Conservation (phyloP, 2,329 filamentous ascomycete species). For the Hypomyces perniciosus region DNA sequence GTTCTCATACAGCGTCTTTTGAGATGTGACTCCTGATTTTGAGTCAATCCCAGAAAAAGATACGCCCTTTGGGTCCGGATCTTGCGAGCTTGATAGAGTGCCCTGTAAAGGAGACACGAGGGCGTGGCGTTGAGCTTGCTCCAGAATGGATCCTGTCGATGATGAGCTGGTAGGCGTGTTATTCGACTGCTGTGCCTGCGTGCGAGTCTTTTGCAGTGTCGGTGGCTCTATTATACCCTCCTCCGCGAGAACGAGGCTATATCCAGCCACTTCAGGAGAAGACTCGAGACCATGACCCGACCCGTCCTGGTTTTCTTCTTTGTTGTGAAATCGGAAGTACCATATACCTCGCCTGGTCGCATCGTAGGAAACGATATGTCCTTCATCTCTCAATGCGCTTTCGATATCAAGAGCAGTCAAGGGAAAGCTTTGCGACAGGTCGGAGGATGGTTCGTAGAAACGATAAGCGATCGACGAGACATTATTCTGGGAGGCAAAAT, state of each 20-base stretch:
- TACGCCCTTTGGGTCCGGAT: conserved; percentile 22
- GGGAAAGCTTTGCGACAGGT: conserved; percentile 39
- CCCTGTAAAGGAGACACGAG: conserved; percentile 11
- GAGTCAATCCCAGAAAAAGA: conserved; percentile 24
- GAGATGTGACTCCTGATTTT: conserved; percentile 19
- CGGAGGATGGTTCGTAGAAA: conserved; percentile 45
- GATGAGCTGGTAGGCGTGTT: conserved; percentile 44
- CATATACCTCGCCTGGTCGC: conserved; percentile 44
- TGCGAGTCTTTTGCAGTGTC: conserved; percentile 41
- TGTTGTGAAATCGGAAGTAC: conserved; percentile 46
- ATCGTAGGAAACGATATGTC: conserved; percentile 50
- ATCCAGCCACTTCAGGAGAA: conserved; percentile 38
- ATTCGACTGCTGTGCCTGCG: conserved; percentile 31
- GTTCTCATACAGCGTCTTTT: conserved; percentile 46
- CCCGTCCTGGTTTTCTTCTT: conserved; percentile 30
- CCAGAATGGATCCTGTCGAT: conserved; percentile 35
- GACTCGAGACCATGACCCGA: conserved; percentile 27
- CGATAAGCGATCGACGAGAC: conserved; percentile 50
- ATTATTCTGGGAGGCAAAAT: conserved; percentile 41
- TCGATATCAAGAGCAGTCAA: conserved; percentile 47
- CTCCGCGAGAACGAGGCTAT: conserved; percentile 39
- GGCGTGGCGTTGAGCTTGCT: conserved; percentile 26
- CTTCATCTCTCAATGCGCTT: conserved; percentile 43
- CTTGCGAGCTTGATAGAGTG: conserved; percentile 12
- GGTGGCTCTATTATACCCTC: conserved; percentile 47